Base-by-base conservation (phyloP, 164 flowering plant species). In the Sedum album region DNA sequence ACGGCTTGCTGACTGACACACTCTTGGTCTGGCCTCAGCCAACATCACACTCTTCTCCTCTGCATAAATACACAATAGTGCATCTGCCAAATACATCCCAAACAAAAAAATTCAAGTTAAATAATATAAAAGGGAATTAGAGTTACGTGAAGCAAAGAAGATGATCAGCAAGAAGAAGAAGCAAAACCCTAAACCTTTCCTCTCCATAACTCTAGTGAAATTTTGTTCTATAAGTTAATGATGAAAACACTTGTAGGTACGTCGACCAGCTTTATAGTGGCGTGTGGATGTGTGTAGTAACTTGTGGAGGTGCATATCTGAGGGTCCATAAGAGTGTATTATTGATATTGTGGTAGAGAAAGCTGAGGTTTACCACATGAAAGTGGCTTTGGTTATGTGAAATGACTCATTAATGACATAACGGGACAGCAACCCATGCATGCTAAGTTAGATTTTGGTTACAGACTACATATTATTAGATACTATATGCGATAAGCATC, bases 1-100 rank as follows among this genome's bases (percentile, higher is more conserved):
- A 46, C 73, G 74, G 75, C 84, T 79, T 67, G 76, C 69, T 3
- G 80, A 79, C 71, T 75, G 61, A 26, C 84, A 81, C 10, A 66
- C 62, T 61, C 80, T 75, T 8, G 60, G 60, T 25, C 3, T 55
- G 14, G 68, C 79, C 68, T 79, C 81, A 1, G 48, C 28, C 11
- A 48, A 60, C 77, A 64, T 46, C 74, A 73, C 68, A 49, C 25
- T 49, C 74, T 57, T 68, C 41, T 70, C 77, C 36, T 71, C 74
- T 62, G 64, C 72, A 68, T 8, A 31, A 30, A 31, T 11, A 20
- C 31, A 36, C 15, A 18, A 64, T 2, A 10, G 1, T 2, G 18
- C 42, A 64, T 17, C 7, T 4, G 18, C 31, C 2, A 14, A 31
- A 4, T 20, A 20, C 8, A 38, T n/a, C n/a, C n/a, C 39, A 35